Conservation (phyloP, 768 basidiomycete genomes). For the Mycena crocata region DNA sequence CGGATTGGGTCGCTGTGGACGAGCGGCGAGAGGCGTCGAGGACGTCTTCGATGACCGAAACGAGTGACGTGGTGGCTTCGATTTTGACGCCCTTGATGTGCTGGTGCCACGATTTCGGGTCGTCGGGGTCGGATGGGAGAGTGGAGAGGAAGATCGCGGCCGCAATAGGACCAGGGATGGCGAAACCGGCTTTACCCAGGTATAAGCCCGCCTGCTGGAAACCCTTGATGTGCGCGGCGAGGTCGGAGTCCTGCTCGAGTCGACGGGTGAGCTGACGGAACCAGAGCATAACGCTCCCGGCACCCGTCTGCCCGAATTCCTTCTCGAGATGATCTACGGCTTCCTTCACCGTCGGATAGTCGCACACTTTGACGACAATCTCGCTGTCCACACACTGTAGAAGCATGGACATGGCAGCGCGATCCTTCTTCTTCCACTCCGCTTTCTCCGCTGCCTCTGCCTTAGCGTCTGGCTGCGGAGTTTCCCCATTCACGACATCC, state of each 20-base stretch:
- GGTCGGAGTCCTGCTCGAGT: background rate
- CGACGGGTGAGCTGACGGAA: conserved; percentile 14
- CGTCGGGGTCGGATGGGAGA: conserved; percentile 8
- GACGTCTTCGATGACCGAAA: conserved; percentile 3
- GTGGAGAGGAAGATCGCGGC: conserved; percentile 16
- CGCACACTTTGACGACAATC: background rate
- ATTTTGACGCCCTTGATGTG: conserved; percentile 18
- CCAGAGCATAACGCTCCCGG: conserved; percentile 21
- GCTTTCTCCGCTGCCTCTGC: background rate
- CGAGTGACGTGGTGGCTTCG: conserved; percentile 6
- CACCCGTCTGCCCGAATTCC: conserved; percentile 14
- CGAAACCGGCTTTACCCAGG: conserved; percentile 6
- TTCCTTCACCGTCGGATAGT: background rate
- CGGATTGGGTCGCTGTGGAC: background rate
- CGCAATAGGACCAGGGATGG: conserved; percentile 1
- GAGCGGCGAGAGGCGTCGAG: background rate
- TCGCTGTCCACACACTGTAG: background rate
- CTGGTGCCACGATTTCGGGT: conserved; percentile 15
- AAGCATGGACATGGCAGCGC: background rate
- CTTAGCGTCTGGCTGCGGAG: background rate
- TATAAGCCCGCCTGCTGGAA: conserved; percentile 13
- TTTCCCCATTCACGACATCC: background rate
- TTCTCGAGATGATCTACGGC: background rate
- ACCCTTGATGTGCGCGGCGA: conserved; percentile 1
- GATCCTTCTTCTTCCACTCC: background rate